These are phyloP conservation scores for Hanseniaspora gamundiae DNA, from an alignment of 1,139 yeast genomes.

Conservation along the genomic window DNA sequence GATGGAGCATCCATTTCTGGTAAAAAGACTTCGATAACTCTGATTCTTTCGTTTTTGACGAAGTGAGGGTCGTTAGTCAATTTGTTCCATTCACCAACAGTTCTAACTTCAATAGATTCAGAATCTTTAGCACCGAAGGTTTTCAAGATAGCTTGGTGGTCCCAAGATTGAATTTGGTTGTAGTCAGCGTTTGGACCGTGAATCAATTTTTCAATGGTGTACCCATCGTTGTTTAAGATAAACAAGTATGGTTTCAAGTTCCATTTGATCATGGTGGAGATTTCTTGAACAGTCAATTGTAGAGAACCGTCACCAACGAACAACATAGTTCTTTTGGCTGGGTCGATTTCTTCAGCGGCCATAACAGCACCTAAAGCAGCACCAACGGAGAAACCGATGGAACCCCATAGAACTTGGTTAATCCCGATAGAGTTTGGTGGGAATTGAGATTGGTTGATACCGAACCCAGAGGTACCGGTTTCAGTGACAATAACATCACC, in stretches of 20 bases:
- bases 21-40: constrained; percentile 70
- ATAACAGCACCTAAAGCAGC: constrained; percentile 75
- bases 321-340: constrained; percentile 58
- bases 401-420: constrained; percentile 85
- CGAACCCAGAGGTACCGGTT: constrained; percentile 86
- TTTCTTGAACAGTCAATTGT: constrained; percentile 80
- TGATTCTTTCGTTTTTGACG: constrained; percentile 45
- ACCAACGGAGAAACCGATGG: constrained; percentile 82
- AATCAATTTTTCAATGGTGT: constrained; percentile 80
- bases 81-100: constrained; percentile 54
- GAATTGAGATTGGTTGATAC: constrained; percentile 68
- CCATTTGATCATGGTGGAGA: constrained; percentile 76
- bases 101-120: constrained; percentile 40
- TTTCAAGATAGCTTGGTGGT: constrained; percentile 55
- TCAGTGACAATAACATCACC: constrained; percentile 78
- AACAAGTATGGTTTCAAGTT: constrained; percentile 69
- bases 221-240: constrained; percentile 75
- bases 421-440: constrained; percentile 66
- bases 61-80: constrained; percentile 44
- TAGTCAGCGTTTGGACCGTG: constrained; percentile 69
- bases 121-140: constrained; percentile 56
- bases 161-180: constrained; percentile 78
- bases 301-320: constrained; percentile 88
- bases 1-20: constrained; percentile 75
- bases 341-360: constrained; percentile 68